Evolutionary conservation across 176 grass and related monocot genomes (phyloP).

Genomic region (Thinopyrum elongatum): DNA sequence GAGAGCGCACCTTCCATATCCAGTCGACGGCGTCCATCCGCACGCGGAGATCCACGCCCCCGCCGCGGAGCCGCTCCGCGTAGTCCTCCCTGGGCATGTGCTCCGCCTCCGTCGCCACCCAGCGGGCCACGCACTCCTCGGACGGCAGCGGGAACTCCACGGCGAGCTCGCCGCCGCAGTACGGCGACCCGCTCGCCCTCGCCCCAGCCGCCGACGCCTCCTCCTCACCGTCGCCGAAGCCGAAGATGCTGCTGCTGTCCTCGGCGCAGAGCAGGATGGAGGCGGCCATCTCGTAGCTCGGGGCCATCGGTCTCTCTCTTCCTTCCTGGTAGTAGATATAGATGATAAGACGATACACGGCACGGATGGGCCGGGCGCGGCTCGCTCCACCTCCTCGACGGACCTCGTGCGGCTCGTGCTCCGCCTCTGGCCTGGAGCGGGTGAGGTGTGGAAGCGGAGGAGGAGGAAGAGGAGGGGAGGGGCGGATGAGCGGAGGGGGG

Average conservation of each 20-base stretch:
- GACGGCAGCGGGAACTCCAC: conserved; percentile 59
- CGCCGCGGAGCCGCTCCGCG: conserved; percentile 52
- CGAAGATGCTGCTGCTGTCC: conserved; percentile 89
- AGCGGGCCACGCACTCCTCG: conserved; percentile 57
- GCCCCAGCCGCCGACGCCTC: background rate
- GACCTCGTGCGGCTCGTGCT: conserved; percentile 23
- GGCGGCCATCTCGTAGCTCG: conserved; percentile 67
- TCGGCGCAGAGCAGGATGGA: conserved; percentile 92
- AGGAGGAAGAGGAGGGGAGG: conserved; percentile 13
- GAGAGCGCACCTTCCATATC: conserved; percentile 82
- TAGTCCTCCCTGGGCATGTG: conserved; percentile 83
- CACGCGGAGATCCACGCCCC: conserved; percentile 55
- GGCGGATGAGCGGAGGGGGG: background rate
- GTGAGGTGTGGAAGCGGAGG: conserved; percentile 8
- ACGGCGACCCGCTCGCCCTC: background rate
- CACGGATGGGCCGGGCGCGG: background rate
- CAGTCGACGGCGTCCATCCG: conserved; percentile 72
- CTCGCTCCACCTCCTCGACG: background rate
- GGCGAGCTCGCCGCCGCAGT: conserved; percentile 21
- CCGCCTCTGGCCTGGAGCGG: conserved; percentile 1
- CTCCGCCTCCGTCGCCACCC: conserved; percentile 60
- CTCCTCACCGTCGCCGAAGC: too few species aligned
- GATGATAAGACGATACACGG: background rate
- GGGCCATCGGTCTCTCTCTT: conserved; percentile 43
- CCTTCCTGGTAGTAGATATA: background rate